These are phyloP conservation scores for Wallacemonas sp. DNA, from an alignment of 208 protist genomes.

Conservation along the genomic window DNA sequence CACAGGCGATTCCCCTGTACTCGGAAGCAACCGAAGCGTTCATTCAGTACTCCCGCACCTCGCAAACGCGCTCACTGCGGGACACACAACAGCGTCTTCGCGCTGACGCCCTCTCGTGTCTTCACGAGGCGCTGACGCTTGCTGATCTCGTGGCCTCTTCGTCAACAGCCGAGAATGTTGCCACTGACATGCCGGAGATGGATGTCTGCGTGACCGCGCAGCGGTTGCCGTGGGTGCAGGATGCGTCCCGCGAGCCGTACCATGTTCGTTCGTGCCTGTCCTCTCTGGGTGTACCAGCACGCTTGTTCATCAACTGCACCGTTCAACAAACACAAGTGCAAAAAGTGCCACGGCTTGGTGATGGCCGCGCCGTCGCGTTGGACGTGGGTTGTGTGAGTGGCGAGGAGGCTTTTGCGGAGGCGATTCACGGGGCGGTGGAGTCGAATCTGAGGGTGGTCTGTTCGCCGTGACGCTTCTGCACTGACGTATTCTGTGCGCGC, in stretches of 20 bases:
- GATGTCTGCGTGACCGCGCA: slow-evolving; percentile 3
- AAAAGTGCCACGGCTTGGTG: slow-evolving; percentile 21
- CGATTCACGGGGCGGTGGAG: background rate
- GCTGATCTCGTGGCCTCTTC: background rate
- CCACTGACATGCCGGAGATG: slow-evolving; percentile 7
- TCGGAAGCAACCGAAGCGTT: slow-evolving; percentile 34
- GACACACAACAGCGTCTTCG: slow-evolving; percentile 18
- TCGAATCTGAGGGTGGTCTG: background rate
- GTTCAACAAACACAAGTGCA: slow-evolving; percentile 31
- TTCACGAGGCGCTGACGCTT: slow-evolving; percentile 2
- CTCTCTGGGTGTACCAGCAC: slow-evolving; percentile 22
- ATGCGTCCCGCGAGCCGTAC: background rate
- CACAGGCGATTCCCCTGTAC: slow-evolving; percentile 28
- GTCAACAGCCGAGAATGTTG: too few species aligned
- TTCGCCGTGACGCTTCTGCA: background rate
- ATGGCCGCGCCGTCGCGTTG: background rate
- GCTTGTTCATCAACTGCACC: slow-evolving; percentile 34
- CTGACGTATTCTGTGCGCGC: too few species aligned
- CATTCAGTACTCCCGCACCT: slow-evolving; percentile 28
- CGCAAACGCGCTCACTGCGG: slow-evolving; percentile 25
- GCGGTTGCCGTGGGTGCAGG: slow-evolving; percentile 1
- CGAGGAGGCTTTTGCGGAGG: slow-evolving; percentile 17
- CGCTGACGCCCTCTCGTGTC: slow-evolving; percentile 3
- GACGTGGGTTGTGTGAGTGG: slow-evolving; percentile 1
- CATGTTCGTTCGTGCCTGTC: slow-evolving; percentile 15